These are phyloP conservation scores for Nicotiana noctiflora DNA, from an alignment of 257 asterid genomes.

Conservation along the genomic window DNA sequence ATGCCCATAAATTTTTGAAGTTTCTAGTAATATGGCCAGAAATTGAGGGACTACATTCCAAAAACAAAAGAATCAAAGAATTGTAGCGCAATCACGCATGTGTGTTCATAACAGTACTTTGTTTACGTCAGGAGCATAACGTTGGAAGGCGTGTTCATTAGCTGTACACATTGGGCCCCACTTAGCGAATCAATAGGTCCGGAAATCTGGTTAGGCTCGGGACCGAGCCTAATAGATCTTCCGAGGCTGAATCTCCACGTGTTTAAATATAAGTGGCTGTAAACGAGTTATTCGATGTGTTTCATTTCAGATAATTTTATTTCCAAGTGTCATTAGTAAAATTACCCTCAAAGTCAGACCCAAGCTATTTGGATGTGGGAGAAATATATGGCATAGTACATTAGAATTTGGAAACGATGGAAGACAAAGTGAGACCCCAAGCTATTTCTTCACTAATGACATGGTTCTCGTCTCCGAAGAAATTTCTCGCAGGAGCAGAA, in stretches of 20 bases:
- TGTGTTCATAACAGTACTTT: not conserved
- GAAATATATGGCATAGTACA: no score
- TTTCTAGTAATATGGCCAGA: not conserved
- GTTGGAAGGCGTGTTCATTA: conserved; percentile 3
- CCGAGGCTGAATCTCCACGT: conserved; percentile 27
- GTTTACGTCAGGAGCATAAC: conserved; percentile 13
- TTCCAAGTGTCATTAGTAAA: no score
- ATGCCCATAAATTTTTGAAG: no score
- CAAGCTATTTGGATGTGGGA: no score
- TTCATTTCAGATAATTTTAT: not conserved
- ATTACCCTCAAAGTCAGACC: no score
- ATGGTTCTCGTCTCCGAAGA: no score
- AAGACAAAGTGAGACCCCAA: no score
- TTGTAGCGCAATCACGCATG: not conserved
- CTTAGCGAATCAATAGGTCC: conserved; percentile 12
- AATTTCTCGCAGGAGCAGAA: no score
- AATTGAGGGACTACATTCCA: not conserved
- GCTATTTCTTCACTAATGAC: no score
- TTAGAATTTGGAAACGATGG: no score
- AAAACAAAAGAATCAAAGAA: not conserved
- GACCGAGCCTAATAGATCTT: conserved; percentile 29
- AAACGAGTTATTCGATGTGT: not conserved
- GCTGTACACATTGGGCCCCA: conserved; percentile 10
- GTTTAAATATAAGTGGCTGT: not conserved
- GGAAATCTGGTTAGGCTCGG: not conserved